These are phyloP conservation scores for Dioscorea alata DNA, from an alignment of 106 monocot genomes.

Conservation along the genomic window DNA sequence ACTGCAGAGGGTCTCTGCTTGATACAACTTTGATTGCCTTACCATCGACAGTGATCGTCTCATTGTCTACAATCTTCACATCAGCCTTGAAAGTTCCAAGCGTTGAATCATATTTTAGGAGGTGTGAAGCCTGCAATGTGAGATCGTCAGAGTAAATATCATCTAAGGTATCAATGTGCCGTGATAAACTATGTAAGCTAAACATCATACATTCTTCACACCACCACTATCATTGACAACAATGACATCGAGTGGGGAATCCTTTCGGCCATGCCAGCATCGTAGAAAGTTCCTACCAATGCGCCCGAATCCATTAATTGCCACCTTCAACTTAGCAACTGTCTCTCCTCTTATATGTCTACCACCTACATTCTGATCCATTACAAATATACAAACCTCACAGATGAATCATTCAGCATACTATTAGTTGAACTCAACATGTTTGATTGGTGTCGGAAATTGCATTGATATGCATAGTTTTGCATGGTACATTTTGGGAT, in stretches of 20 bases:
- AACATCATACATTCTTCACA: constrained; percentile 66
- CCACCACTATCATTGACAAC: constrained; percentile 95
- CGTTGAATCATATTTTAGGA: constrained; percentile 96
- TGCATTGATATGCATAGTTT: too few species aligned
- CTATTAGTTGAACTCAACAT: too few species aligned
- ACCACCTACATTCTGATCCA: constrained; percentile 31
- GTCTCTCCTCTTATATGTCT: constrained; percentile 51
- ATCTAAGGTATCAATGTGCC: too few species aligned
- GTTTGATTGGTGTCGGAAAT: too few species aligned
- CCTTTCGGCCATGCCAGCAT: constrained; percentile 92
- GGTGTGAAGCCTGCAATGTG: constrained; percentile 76
- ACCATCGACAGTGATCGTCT: constrained; percentile 85
- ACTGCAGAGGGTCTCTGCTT: constrained; percentile 78
- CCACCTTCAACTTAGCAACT: constrained; percentile 92
- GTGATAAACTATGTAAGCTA: too few species aligned
- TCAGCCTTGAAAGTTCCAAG: constrained; percentile 95
- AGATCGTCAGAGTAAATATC: too few species aligned
- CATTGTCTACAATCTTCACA: constrained; percentile 80
- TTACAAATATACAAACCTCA: not conserved
- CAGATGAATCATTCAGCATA: too few species aligned
- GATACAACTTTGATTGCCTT: constrained; percentile 84
- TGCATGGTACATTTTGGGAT: too few species aligned
- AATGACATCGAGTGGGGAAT: constrained; percentile 91
- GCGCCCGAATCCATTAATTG: constrained; percentile 92
- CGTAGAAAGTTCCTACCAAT: constrained; percentile 94